Conservation (phyloP, 805 yeast species). For the Candida ipomoeae region DNA sequence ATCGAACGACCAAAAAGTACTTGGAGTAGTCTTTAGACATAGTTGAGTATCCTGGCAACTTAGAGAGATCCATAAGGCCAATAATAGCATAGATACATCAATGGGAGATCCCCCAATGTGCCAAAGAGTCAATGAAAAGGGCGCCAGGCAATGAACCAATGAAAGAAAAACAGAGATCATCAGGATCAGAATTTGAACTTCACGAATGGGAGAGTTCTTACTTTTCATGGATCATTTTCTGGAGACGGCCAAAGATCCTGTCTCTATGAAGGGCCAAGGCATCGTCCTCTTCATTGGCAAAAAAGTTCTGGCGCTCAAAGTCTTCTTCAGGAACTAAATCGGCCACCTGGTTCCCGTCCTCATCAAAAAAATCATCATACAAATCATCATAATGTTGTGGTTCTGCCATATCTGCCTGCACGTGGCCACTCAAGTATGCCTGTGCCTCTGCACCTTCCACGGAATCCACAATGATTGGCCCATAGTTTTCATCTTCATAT, state of each 20-base stretch:
- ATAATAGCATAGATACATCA: too few relatives aligned
- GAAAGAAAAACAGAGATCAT: too few relatives aligned
- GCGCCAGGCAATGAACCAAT: too few relatives aligned
- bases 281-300: constrained; percentile 53
- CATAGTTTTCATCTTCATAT: constrained; percentile 13
- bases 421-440: constrained; percentile 18
- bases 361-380: constrained; percentile 25
- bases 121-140: too few relatives aligned
- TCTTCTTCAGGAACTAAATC: constrained; percentile 18
- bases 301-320: constrained; percentile 49
- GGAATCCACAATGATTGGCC: constrained; percentile 13
- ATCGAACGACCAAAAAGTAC: too few relatives aligned
- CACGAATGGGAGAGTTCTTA: not conserved
- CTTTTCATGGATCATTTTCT: constrained; percentile 48
- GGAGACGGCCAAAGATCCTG: constrained; percentile 52
- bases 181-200: not conserved
- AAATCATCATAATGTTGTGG: constrained; percentile 16
- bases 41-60: too few relatives aligned
- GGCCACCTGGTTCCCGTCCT: constrained; percentile 31
- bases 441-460: constrained; percentile 13
- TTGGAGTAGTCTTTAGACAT: too few relatives aligned
- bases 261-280: constrained; percentile 63
- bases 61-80: too few relatives aligned
- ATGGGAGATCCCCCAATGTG: too few relatives aligned
- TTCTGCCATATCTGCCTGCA: constrained; percentile 17